Base-by-base conservation (phyloP, 148 eudicot species). In the Talinum fruticosum region DNA sequence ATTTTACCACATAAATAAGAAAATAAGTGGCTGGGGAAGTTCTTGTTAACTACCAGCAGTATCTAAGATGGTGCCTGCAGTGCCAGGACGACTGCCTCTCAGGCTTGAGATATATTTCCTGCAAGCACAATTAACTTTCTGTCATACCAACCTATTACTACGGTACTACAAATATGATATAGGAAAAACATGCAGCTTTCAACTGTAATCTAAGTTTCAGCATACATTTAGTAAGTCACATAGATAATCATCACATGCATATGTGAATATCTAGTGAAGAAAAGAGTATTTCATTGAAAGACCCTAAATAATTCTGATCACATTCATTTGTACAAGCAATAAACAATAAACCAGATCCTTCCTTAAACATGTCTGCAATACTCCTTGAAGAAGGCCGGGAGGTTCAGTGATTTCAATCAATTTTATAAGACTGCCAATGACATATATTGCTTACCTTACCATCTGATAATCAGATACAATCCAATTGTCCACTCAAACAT, bases 101-200 rank as follows among this genome's bases (percentile, higher is more conserved):
- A 89, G 80, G 82, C 89, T 95, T 81, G 97, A 95, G 73, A 89
- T 51, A 78, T 86, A 92, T 78, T 90, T 92, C 98, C 98, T 95
- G 91, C 86, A 82, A 77, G 83, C 35, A 77, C 8, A 79, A 53
- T 35, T 72, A 71, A 26, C 36, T 8, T 15, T n/a, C 69, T 44
- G 23, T 16, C 23, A 34, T 29, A 61, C 53, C 64, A 62, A 35
- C 64, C 16, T 29, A 33, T 4, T 35, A 44, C 35, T 66, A 45
- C 45, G n/a, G n/a, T n/a, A n/a, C n/a, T n/a, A n/a, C n/a, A n/a
- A 73, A 41, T 38, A 38, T 37, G 36, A 59, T 33, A 30, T 34
- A 5, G 18, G 21, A 54, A 35, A 69, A 69, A 35, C 66, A 53
- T 29, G 54, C 26, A 34, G 36, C 36, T 44, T 64, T 14, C 8